These are phyloP conservation scores for Phytophthora melonis DNA, from an alignment of 352 stramenopile genomes.

Conservation along the genomic window DNA sequence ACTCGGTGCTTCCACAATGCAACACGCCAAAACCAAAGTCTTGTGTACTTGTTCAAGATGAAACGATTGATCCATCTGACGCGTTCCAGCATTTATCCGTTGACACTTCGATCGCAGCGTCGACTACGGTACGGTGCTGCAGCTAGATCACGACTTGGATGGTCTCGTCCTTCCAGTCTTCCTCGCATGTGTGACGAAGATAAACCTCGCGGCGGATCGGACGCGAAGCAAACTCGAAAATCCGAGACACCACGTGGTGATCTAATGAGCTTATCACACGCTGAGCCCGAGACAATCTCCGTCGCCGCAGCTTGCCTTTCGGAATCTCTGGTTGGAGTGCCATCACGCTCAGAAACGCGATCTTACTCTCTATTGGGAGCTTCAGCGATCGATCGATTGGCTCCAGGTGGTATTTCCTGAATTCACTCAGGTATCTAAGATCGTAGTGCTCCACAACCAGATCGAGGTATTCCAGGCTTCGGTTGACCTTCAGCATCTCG, in stretches of 20 bases:
- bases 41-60: too few relatives aligned
- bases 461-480: constrained; percentile 3
- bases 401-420: not conserved
- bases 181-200: not conserved
- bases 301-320: not conserved
- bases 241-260: not conserved
- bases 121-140: not conserved
- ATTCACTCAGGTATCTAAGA: not conserved
- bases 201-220: not conserved
- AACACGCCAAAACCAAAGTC: too few relatives aligned
- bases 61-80: too few relatives aligned
- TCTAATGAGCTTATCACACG: not conserved
- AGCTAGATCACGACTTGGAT: not conserved
- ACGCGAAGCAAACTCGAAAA: not conserved
- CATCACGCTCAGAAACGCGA: not conserved
- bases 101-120: too few relatives aligned
- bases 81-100: too few relatives aligned
- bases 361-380: not conserved
- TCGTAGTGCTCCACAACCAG: not conserved
- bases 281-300: not conserved
- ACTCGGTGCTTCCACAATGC: too few relatives aligned
- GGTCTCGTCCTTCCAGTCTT: not conserved
- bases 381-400: not conserved
- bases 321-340: not conserved
- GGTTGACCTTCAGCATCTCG: not conserved